A percentile compares a stretch with the other conserved stretches of the same genome.
phyloP scores from a whole-genome alignment of 768 basidiomycete genomes.

The Pleurotus tuber-regium region DNA sequence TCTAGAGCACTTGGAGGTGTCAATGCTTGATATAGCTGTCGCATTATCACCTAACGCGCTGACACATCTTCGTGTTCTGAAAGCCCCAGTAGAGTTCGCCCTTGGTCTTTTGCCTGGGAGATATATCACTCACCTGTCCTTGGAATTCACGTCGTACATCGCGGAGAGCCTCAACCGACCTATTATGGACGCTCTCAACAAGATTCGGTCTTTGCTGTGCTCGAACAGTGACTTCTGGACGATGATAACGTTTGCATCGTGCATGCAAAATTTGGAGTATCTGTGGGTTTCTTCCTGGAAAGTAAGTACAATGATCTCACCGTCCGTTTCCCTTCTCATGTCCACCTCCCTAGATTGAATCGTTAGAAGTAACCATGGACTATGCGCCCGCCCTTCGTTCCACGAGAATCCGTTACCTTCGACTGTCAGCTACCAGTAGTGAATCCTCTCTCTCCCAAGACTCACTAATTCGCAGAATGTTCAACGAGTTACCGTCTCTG shows the following conservation, averaged over 20 bases:
- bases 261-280: not conserved
- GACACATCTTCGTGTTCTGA: not conserved
- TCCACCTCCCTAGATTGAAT: not conserved
- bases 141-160: not conserved
- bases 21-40: not conserved
- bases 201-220: not conserved
- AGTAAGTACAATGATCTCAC: not conserved
- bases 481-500: not conserved
- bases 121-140: not conserved
- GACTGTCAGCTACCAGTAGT: too few relatives aligned
- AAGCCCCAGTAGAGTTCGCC: slow-evolving; percentile 1
- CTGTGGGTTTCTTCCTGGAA: not conserved
- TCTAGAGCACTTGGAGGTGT: not conserved
- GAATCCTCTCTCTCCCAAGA: not conserved
- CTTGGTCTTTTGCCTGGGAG: not conserved
- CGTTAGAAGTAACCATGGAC: not conserved
- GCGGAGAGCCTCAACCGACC: not conserved
- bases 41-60: not conserved
- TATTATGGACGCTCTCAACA: not conserved
- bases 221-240: not conserved
- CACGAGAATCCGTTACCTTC: not conserved
- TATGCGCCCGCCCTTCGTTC: not conserved
- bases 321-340: not conserved
- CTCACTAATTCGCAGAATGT: not conserved
- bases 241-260: not conserved